phyloP scores from a whole-genome alignment of 495 filamentous ascomycete genomes.

The Penicillium verhagenii region DNA sequence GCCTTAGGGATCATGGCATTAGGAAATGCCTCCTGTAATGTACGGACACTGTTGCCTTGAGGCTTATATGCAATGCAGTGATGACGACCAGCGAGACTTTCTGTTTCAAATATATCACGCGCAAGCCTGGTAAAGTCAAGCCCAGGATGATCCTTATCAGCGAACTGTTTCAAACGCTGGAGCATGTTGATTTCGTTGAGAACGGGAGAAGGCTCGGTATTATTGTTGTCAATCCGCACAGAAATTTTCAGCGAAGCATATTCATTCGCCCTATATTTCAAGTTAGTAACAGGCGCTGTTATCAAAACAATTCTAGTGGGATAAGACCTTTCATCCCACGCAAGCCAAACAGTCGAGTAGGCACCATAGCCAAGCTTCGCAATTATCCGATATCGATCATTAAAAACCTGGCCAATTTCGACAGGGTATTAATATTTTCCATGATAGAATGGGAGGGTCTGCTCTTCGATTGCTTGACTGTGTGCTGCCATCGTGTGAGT shows the following conservation, averaged over 20 bases:
- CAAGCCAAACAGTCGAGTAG: constrained; percentile 51
- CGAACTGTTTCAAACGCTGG: constrained; percentile 7
- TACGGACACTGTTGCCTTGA: constrained; percentile 13
- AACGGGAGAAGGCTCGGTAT: constrained; percentile 4
- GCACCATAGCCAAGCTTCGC: constrained; percentile 50
- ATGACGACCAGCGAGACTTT: constrained; percentile 1
- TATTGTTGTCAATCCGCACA: neutral
- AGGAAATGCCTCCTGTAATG: constrained; percentile 9
- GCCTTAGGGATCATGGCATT: constrained; percentile 8
- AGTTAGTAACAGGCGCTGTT: neutral
- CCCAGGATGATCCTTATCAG: constrained; percentile 8
- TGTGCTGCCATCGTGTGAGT: constrained; percentile 3
- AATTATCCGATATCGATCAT: constrained; percentile 40
- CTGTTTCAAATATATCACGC: constrained; percentile 11
- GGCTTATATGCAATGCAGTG: constrained; percentile 15
- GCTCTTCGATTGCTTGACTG: constrained; percentile 15
- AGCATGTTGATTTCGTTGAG: constrained; percentile 18
- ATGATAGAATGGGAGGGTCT: constrained; percentile 10
- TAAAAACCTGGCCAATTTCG: constrained; percentile 37
- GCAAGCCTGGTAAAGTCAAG: constrained; percentile 8
- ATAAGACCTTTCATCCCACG: constrained; percentile 30
- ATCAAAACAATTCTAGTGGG: neutral
- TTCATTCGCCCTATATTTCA: neutral
- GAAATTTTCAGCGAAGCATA: constrained; percentile 15
- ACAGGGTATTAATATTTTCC: constrained; percentile 37